phyloP scores from a whole-genome alignment of 345 rosid species.

The Euclidium syriacum region DNA sequence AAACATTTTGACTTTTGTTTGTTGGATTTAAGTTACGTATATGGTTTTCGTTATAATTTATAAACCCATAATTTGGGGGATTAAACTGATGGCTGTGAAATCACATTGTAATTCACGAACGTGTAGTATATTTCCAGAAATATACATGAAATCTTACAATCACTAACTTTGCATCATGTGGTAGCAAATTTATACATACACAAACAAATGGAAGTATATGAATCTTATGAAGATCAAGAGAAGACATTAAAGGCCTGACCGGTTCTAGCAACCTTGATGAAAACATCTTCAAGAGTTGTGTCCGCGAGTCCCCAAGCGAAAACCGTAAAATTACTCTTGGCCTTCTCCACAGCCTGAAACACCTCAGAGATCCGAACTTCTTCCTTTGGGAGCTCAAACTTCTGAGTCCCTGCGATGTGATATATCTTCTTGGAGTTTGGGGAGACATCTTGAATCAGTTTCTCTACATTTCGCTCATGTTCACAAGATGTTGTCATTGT shows the following conservation, averaged over 20 bases:
- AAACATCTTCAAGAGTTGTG: slow-evolving; percentile 94
- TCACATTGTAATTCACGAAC: neutral
- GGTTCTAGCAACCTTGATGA: slow-evolving; percentile 77
- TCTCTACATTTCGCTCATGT: slow-evolving; percentile 64
- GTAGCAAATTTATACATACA: slow-evolving; percentile 8
- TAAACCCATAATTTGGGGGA: too few species aligned
- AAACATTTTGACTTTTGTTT: neutral
- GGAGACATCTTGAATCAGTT: slow-evolving; percentile 49
- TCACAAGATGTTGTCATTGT: slow-evolving; percentile 71
- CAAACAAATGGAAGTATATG: neutral
- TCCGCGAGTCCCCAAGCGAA: slow-evolving; percentile 95
- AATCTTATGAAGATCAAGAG: slow-evolving; percentile 36
- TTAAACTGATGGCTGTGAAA: too few species aligned
- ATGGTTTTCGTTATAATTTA: too few species aligned
- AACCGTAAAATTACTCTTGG: slow-evolving; percentile 66
- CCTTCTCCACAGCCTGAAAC: slow-evolving; percentile 75
- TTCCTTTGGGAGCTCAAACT: slow-evolving; percentile 85
- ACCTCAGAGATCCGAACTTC: slow-evolving; percentile 71
- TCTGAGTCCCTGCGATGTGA: slow-evolving; percentile 88
- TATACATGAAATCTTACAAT: neutral
- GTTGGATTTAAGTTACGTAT: neutral
- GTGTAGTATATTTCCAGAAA: neutral
- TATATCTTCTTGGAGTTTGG: slow-evolving; percentile 68
- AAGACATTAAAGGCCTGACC: slow-evolving; percentile 49
- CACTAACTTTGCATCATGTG: neutral